These are phyloP conservation scores for Alternaria viburni DNA, from an alignment of 2,329 filamentous ascomycete species.

Conservation along the genomic window DNA sequence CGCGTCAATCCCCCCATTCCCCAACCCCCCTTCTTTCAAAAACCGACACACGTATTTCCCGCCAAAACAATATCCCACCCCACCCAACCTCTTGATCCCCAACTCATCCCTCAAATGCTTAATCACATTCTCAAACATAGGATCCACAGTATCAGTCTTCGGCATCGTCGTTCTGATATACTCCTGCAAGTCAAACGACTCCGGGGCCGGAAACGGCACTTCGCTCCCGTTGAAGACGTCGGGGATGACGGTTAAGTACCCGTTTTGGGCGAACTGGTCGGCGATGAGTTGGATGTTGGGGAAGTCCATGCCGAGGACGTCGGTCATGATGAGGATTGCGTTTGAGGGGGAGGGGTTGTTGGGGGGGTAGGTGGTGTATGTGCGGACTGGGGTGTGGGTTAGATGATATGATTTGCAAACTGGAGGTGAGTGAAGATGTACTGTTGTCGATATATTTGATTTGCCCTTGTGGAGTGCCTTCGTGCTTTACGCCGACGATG, in stretches of 20 bases:
- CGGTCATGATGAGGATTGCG: conserved; percentile 61
- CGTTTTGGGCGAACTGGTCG: conserved; percentile 76
- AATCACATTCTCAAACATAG: conserved; percentile 60
- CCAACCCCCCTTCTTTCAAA: conserved; percentile 61
- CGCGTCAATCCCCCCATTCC: conserved; percentile 53
- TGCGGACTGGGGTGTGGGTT: conserved; percentile 51
- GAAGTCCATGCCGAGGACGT: conserved; percentile 65
- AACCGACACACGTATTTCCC: conserved; percentile 67
- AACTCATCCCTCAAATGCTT: conserved; percentile 63
- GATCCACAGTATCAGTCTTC: conserved; percentile 55
- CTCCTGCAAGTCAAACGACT: conserved; percentile 56
- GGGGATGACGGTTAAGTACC: conserved; percentile 71
- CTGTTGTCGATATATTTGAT: conserved; percentile 55
- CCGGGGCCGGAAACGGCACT: conserved; percentile 60
- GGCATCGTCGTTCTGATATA: conserved; percentile 57
- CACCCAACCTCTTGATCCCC: conserved; percentile 64
- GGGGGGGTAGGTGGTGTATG: conserved; percentile 60
- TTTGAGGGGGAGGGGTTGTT: conserved; percentile 58
- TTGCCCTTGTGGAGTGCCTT: conserved; percentile 57
- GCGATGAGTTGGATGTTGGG: conserved; percentile 65
- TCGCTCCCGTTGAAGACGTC: conserved; percentile 74
- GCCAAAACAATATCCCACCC: conserved; percentile 77
- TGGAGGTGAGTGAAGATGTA: conserved; percentile 30
- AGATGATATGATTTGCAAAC: no score
- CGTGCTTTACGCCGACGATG: conserved; percentile 58